Evolutionary conservation across 371 early-diverging fungal species (phyloP).

Genomic region (Mucor piriformis): DNA sequence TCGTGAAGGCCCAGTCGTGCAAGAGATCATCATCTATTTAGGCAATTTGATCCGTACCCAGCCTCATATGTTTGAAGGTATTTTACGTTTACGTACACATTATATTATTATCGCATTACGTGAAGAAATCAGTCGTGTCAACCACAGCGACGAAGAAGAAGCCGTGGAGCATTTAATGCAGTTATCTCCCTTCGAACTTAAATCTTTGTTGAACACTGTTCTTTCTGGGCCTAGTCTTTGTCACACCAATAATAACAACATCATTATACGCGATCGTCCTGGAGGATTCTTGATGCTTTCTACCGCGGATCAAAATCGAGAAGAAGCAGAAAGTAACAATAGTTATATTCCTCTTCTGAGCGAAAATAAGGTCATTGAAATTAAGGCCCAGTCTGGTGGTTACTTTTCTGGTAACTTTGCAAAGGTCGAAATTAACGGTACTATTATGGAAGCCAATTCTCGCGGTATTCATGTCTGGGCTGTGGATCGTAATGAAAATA

Average conservation of each 20-base stretch:
- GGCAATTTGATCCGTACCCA: constrained; percentile 75
- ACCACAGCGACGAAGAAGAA: constrained; percentile 75
- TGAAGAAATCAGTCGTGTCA: constrained; percentile 80
- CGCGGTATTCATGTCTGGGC: constrained; percentile 83
- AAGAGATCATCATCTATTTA: constrained; percentile 81
- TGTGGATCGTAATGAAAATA: constrained; percentile 67
- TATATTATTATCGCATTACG: constrained; percentile 83
- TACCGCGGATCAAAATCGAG: neutral
- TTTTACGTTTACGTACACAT: constrained; percentile 81
- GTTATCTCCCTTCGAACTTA: constrained; percentile 80
- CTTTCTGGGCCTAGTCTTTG: constrained; percentile 68
- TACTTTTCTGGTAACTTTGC: constrained; percentile 77
- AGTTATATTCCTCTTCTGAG: constrained; percentile 19
- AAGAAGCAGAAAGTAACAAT: neutral
- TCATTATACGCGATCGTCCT: constrained; percentile 52
- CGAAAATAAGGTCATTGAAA: constrained; percentile 17
- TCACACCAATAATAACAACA: constrained; percentile 40
- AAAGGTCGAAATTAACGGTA: constrained; percentile 70
- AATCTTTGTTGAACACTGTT: constrained; percentile 74
- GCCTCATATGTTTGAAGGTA: constrained; percentile 80
- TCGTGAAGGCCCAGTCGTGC: constrained; percentile 84
- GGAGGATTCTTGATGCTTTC: constrained; percentile 49
- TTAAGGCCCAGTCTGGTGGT: constrained; percentile 76
- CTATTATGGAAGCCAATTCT: constrained; percentile 54
- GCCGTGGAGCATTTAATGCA: constrained; percentile 84